Conservation (phyloP, 2,329 filamentous ascomycete genomes). For the Aspergillus alliaceus region DNA sequence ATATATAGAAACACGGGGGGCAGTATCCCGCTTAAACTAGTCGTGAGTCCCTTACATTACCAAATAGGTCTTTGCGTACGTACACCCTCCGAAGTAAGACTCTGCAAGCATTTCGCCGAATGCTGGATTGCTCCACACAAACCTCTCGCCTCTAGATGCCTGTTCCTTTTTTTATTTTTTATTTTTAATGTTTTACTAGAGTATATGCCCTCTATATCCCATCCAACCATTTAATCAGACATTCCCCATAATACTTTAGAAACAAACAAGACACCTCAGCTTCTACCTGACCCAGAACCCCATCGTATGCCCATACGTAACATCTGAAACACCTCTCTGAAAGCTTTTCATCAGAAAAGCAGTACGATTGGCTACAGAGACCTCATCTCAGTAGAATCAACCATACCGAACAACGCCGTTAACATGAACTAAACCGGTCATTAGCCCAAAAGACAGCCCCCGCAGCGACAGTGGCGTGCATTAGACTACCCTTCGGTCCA, state of each 20-base stretch:
- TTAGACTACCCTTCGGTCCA: not conserved
- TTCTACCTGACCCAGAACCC: not conserved
- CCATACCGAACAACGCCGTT: not conserved
- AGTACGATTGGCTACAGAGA: not conserved
- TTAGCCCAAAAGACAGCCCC: too few species aligned
- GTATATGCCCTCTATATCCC: too few species aligned
- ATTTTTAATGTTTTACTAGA: too few species aligned
- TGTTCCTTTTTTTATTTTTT: not conserved
- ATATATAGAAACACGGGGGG: constrained; percentile 5
- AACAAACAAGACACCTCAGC: not conserved
- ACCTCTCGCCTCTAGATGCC: not conserved
- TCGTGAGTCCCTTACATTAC: not conserved
- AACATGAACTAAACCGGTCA: too few species aligned
- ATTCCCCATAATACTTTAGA: not conserved
- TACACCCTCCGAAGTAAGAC: too few species aligned
- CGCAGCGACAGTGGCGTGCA: not conserved
- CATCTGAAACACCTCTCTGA: not conserved
- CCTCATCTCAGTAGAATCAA: not conserved
- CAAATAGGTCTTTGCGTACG: not conserved
- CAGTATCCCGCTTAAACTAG: not conserved
- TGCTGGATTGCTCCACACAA: not conserved
- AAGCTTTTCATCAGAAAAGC: not conserved
- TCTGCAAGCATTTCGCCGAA: constrained; percentile 2
- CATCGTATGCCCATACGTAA: not conserved
- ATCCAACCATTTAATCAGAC: too few species aligned